Evolutionary conservation across 805 yeast genomes (phyloP), one percentile per base, ranked within the genome.

Genomic region (Yarrowia porcina): DNA sequence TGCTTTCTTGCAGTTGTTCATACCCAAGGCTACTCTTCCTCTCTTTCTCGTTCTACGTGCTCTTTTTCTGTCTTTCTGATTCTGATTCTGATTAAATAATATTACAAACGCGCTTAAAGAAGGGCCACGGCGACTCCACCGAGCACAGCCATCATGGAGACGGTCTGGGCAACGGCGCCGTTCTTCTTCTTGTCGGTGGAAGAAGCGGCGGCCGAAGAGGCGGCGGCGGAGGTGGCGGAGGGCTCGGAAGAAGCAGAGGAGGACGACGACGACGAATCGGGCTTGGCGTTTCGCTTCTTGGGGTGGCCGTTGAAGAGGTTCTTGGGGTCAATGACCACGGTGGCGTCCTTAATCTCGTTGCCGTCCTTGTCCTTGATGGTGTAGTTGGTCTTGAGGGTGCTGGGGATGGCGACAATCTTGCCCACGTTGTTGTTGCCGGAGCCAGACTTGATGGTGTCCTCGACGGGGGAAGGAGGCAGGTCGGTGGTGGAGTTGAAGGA

Each of bases 351-450:
- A 35, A 71, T 66, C 54, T 66, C 64, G 54, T 70, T 66, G 36
- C 76, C 75, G 33, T 67, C 64, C 33, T 65, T 61, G 61, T 73
- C 75, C 63, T 67, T 66, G 65, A 76, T 68, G 35, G 64, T 66
- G 67, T 69, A 71, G 36, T 69, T 69, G 39, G 73, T 67, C n/a
- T 64, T 61, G 20, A 71, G 65, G 35, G 62, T 56, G 62, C 67
- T 64, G n/a, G 61, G 47, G 12, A 74, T 63, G 32, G 65, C 62
- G 49, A 71, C 67, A 57, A 75, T 69, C 64, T 70, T 65, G 28
- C 79, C 79, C 23, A 74, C 63, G 64, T 76, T 76, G 39, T 64
- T 64, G 71, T 75, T 74, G 4, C 78, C 79, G 23, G 75, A 73
- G 20, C 79, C 79, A 25, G 71, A 70, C 50, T 67, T 64, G 62